These are phyloP conservation scores for Zychaea mexicana DNA, from an alignment of 371 early-diverging fungal genomes.

Conservation along the genomic window DNA sequence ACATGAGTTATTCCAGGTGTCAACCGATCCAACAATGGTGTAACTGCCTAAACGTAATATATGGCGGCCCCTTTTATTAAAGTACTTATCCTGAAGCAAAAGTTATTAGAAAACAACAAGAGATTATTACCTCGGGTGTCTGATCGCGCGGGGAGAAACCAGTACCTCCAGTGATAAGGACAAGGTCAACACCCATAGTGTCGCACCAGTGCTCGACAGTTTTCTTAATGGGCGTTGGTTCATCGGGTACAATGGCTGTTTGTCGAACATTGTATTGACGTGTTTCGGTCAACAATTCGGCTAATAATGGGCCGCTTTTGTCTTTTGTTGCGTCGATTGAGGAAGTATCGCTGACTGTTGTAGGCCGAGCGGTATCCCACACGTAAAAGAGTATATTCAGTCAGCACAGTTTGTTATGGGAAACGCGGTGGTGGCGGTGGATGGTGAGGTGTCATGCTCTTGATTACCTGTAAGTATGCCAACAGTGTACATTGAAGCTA, in stretches of 20 bases:
- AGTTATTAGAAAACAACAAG: not conserved
- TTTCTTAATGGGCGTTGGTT: constrained; percentile 49
- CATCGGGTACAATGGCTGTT: constrained; percentile 57
- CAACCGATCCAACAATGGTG: constrained; percentile 66
- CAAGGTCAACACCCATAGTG: constrained; percentile 52
- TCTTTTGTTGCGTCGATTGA: constrained; percentile 54
- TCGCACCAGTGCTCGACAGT: constrained; percentile 57
- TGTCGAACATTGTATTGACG: constrained; percentile 36
- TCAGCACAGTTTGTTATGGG: no score
- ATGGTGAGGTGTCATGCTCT: not conserved
- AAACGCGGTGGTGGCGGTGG: no score
- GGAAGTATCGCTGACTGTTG: constrained; percentile 66
- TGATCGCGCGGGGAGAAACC: constrained; percentile 86
- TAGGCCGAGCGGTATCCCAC: no score
- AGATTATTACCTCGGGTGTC: constrained; percentile 86
- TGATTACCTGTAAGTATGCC: constrained; percentile 15
- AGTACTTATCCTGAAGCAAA: no score
- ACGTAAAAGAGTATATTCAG: no score
- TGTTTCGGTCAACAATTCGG: constrained; percentile 30
- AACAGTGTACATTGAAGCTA: not conserved
- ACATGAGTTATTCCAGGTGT: constrained; percentile 80
- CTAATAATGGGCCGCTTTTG: constrained; percentile 65
- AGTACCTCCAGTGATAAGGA: constrained; percentile 94
- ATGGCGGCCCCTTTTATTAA: no score
- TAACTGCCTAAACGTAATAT: constrained; percentile 53